Evolutionary conservation across 768 basidiomycete genomes (phyloP), one percentile per base, ranked within the genome.

Genomic region (Hysterangium stoloniferum): DNA sequence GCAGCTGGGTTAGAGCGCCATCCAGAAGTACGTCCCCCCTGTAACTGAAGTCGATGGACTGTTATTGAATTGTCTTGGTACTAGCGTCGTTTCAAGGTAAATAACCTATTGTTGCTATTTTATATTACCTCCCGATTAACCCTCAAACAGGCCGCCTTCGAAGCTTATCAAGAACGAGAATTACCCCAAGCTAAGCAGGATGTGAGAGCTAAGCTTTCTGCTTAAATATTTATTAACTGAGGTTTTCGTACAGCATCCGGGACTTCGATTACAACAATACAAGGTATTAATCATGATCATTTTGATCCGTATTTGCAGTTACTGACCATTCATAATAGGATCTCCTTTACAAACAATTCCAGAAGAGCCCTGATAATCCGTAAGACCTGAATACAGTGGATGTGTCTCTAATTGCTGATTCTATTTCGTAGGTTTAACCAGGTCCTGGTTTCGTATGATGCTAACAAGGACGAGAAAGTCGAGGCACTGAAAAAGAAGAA

Each of bases 341-440:
- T 53, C 68, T 92, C 43, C 68, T 96, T 42, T 84, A 79, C 78
- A 96, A 95, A 68, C 82, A 90, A 65, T 97, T 97, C 80, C 89
- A 96, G 66, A 97, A 96, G 66, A 84, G 88, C 1, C 89, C 92
- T 0, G 93, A 96, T 55, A 96, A 96, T 66, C 88, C 93, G 92
- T 94, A 68, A 62, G 85, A 66, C 32, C 40, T 19, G 22, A 20
- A 8, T 29, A 17, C 33, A 5, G 31, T 25, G 12, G 8, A 15
- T 29, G 41, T 6, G 29, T 46, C 31, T 48, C 17, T 28, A 13
- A 6, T 54, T 13, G 27, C 24, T 52, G 44, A 27, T 46, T 17
- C 27, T 20, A 48, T 47, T 15, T 8, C 24, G n/a, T 58, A 92
- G 89, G 38, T 95, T 86, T 72, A 95, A 95, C 65, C 92, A 95